A percentile compares a stretch with the other conserved stretches of the same genome.
Conservation (phyloP, 2,329 filamentous ascomycete species). For the Plenodomus tracheiphilus region DNA sequence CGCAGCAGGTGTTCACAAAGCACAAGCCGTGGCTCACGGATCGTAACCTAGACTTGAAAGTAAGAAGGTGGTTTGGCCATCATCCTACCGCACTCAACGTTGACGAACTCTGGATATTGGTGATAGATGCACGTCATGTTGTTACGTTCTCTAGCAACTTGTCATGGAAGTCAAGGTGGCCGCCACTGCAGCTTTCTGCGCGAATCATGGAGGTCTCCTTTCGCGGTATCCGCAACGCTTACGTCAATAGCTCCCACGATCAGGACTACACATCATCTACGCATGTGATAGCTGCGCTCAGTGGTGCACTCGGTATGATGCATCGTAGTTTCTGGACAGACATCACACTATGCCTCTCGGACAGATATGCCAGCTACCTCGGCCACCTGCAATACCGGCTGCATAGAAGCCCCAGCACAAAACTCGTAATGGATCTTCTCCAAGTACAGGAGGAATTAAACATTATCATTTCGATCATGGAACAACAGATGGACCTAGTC, state of each 20-base stretch:
- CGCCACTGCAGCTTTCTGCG: constrained; percentile 46
- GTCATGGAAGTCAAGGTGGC: constrained; percentile 50
- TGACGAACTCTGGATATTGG: constrained; percentile 50
- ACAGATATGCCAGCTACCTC: constrained; percentile 49
- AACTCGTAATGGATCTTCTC: constrained; percentile 50
- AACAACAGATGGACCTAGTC: constrained; percentile 48
- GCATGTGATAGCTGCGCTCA: constrained; percentile 45
- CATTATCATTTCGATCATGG: constrained; percentile 50
- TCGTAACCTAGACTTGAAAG: constrained; percentile 47
- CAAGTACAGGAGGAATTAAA: constrained; percentile 51
- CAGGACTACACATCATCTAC: constrained; percentile 45
- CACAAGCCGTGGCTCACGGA: constrained; percentile 50
- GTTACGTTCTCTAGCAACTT: constrained; percentile 50
- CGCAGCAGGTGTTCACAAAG: constrained; percentile 45
- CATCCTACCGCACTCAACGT: constrained; percentile 48
- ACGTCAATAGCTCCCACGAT: constrained; percentile 35
- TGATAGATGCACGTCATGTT: constrained; percentile 46
- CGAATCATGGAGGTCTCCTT: constrained; percentile 48
- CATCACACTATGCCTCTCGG: constrained; percentile 46
- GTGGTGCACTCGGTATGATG: constrained; percentile 48
- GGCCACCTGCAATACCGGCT: constrained; percentile 49
- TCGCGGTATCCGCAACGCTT: constrained; percentile 46
- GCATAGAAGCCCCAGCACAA: constrained; percentile 47
- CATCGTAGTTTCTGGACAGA: constrained; percentile 50
- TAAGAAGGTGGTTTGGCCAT: constrained; percentile 49